Percentiles rank a stretch among this genome's conserved stretches.
phyloP scores from a whole-genome alignment of 208 protist species.

The Trypanosoma caninum region DNA sequence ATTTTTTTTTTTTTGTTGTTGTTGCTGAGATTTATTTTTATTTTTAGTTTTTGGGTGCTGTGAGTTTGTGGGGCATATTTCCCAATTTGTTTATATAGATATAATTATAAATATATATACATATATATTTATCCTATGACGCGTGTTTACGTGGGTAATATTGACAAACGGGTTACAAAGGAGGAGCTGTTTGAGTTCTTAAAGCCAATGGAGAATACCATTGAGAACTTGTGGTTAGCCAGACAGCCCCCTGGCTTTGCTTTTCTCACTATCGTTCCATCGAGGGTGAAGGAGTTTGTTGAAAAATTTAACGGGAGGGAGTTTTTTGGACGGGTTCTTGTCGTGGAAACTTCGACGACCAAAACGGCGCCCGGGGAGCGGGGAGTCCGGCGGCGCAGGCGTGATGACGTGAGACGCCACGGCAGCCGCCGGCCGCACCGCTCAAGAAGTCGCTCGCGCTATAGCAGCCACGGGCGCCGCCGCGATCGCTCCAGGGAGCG shows the following conservation, averaged over 20 bases:
- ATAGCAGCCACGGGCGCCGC: conserved; percentile 13
- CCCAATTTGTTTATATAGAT: too few relatives aligned
- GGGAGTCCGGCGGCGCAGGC: conserved; percentile 2
- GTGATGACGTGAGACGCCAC: neutral
- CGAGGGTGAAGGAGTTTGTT: conserved; percentile 18
- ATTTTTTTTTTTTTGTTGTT: conserved; percentile 15
- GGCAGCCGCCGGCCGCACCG: conserved; percentile 11
- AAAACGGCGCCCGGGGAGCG: conserved; percentile 8
- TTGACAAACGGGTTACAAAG: conserved; percentile 26
- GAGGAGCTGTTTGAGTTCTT: conserved; percentile 28
- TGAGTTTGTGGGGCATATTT: too few relatives aligned
- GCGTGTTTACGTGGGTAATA: conserved; percentile 29
- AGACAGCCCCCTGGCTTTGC: conserved; percentile 23
- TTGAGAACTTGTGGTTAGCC: conserved; percentile 27
- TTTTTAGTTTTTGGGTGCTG: neutral
- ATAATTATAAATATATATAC: too few relatives aligned
- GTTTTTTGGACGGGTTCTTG: conserved; percentile 22
- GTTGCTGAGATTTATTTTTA: neutral
- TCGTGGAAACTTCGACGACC: conserved; percentile 25
- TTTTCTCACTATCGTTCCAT: conserved; percentile 23
- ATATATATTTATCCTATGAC: conserved; percentile 6
- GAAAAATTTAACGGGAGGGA: conserved; percentile 23
- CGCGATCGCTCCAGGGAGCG: conserved; percentile 22
- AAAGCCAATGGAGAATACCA: conserved; percentile 23
- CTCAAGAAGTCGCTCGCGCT: conserved; percentile 14